A percentile compares a stretch with the other conserved stretches of the same genome.
Conservation (phyloP, 371 early-diverging fungal genomes). For the Rhizopus delemar region DNA sequence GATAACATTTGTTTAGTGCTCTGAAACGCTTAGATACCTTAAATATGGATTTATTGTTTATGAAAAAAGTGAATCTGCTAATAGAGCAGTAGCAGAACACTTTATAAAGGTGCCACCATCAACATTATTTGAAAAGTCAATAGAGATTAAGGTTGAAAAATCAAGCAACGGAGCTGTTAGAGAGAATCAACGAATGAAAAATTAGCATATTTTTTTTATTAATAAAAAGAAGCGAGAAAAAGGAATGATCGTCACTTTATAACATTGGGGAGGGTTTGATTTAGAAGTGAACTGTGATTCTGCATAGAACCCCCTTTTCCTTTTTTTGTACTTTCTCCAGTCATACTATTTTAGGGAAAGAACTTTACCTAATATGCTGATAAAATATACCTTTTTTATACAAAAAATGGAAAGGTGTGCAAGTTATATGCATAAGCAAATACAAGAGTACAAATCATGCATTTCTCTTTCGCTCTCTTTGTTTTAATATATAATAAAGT, state of each 20-base stretch:
- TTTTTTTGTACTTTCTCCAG: background rate
- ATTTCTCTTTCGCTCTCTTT: too few relatives aligned
- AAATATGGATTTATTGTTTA: conserved; percentile 32
- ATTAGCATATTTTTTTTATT: background rate
- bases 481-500: too few relatives aligned
- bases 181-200: background rate
- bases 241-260: background rate
- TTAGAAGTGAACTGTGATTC: conserved; percentile 15
- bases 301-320: background rate
- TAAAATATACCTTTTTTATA: too few relatives aligned
- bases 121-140: conserved; percentile 24
- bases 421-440: too few relatives aligned
- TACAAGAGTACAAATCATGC: too few relatives aligned
- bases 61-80: conserved; percentile 24
- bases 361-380: too few relatives aligned
- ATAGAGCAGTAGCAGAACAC: conserved; percentile 26
- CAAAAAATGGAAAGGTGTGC: too few relatives aligned
- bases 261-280: conserved; percentile 8
- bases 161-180: background rate
- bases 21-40: conserved; percentile 31
- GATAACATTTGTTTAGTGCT: conserved; percentile 20
- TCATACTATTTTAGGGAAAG: background rate
- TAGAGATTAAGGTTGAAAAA: conserved; percentile 29
- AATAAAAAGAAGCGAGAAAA: background rate
- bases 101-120: conserved; percentile 26